Evolutionary conservation across 2,329 filamentous ascomycete genomes (phyloP).

Genomic region (Claviceps sp.): DNA sequence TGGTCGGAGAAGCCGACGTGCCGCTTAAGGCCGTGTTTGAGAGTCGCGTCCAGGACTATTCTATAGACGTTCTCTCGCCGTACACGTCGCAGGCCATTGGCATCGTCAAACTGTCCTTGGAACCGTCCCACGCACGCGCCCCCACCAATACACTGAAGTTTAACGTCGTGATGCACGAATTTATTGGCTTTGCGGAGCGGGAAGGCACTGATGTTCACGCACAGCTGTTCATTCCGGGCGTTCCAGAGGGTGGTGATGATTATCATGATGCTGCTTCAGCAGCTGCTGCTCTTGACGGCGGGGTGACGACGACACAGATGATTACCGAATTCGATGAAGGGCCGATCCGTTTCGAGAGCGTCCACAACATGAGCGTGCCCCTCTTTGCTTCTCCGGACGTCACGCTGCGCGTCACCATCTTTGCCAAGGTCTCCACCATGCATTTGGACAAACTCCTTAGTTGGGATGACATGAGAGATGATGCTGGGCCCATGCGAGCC

Average conservation of each 20-base stretch:
- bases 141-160: conserved; percentile 91
- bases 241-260: conserved; percentile 69
- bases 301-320: conserved; percentile 90
- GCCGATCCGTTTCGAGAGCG: conserved; percentile 86
- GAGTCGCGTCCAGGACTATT: conserved; percentile 86
- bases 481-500: conserved; percentile 48
- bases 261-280: too few species aligned
- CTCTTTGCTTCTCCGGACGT: conserved; percentile 57
- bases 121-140: conserved; percentile 85
- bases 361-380: conserved; percentile 93
- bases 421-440: conserved; percentile 81
- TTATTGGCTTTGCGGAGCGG: conserved; percentile 86
- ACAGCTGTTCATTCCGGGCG: conserved; percentile 86
- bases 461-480: conserved; percentile 98
- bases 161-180: conserved; percentile 95
- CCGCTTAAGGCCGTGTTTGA: conserved; percentile 89
- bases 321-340: conserved; percentile 89
- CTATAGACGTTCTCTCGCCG: conserved; percentile 78
- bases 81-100: conserved; percentile 86
- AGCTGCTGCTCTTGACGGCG: conserved; percentile 43
- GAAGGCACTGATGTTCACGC: conserved; percentile 94
- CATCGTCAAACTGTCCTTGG: conserved; percentile 78
- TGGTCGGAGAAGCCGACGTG: conserved; percentile 86
- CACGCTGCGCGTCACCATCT: conserved; percentile 74
- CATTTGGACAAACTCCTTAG: conserved; percentile 94